Evolutionary conservation across 257 asterid genomes (phyloP), one percentile per base, ranked within the genome.

Genomic region (Forsythia suspensa): DNA sequence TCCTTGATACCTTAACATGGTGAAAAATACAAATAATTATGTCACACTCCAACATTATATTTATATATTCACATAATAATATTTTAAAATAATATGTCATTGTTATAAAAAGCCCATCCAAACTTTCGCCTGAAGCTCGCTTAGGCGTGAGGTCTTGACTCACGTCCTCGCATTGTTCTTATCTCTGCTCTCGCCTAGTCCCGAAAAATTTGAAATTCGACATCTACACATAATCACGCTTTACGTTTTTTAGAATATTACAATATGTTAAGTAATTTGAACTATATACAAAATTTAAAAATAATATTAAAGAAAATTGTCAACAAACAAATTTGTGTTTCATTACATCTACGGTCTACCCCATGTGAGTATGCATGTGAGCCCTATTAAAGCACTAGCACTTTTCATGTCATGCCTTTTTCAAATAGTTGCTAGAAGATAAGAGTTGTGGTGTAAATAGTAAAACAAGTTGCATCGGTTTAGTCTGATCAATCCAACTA

Each of bases 361-460:
- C 76, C 80, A 77, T 77, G 85, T 76, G 70, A 71, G 80, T 21
- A 46, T 71, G n/a, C 81, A 76, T 76, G 78, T 73, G 82, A 77
- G 55, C 70, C 38, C 68, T 18, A 29, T 66, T 59, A 76, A 77
- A 16, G 76, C 57, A 71, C 74, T 41, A 51, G 79, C 69, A 77
- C 13, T 63, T 76, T 81, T 71, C 21, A 59, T 73, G 6, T 24
- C n/a, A 34, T 48, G 57, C 36, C 57, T 18, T 18, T 69, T 10
- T 6, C 40, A 52, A 39, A 16, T 39, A 21, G 21, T 21, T 21
- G 15, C 5, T 6, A n/a, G 38, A 61, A 8, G 29, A 20, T 8
- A 59, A 20, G 63, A 52, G 20, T 3, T 24, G 24, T 24, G 46
- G 46, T 42, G 46, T 8, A 8, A 42, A 42, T 42, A 29, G 9